Conservation (phyloP, 2,329 filamentous ascomycete genomes). For the Xylaria sp. region DNA sequence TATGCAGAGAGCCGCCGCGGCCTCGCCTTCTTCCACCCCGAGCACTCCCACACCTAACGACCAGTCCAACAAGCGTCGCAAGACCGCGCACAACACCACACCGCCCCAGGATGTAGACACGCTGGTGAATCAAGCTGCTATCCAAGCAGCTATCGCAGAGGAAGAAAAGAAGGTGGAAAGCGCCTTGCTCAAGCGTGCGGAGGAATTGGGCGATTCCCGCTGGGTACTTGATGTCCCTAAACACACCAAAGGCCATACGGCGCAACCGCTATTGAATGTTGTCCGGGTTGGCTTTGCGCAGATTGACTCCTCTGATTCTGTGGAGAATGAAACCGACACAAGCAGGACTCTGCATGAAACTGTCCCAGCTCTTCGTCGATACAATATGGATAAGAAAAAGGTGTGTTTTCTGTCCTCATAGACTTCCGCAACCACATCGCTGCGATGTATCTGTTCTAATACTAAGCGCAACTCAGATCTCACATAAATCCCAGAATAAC, state of each 20-base stretch:
- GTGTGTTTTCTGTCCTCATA: conserved; percentile 32
- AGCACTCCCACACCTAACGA: conserved; percentile 59
- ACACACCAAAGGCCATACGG: conserved; percentile 44
- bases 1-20: conserved; percentile 87
- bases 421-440: background rate
- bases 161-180: conserved; percentile 74
- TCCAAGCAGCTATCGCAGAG: conserved; percentile 72
- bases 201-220: conserved; percentile 74
- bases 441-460: conserved; percentile 34
- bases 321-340: conserved; percentile 41
- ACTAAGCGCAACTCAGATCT: conserved; percentile 46
- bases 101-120: conserved; percentile 54
- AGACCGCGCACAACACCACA: conserved; percentile 54
- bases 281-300: conserved; percentile 69
- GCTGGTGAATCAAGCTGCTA: conserved; percentile 67
- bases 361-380: conserved; percentile 45
- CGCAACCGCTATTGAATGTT: conserved; percentile 62
- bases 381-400: conserved; percentile 51
- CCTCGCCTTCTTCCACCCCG: conserved; percentile 63
- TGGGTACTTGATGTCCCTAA: conserved; percentile 75
- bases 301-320: conserved; percentile 48
- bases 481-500: conserved; percentile 47
- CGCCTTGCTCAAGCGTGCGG: conserved; percentile 70
- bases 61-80: conserved; percentile 72
- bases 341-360: conserved; percentile 33